Evolutionary conservation across 2,329 filamentous ascomycete genomes (phyloP).

Genomic region (Pestalotiopsis sp.): DNA sequence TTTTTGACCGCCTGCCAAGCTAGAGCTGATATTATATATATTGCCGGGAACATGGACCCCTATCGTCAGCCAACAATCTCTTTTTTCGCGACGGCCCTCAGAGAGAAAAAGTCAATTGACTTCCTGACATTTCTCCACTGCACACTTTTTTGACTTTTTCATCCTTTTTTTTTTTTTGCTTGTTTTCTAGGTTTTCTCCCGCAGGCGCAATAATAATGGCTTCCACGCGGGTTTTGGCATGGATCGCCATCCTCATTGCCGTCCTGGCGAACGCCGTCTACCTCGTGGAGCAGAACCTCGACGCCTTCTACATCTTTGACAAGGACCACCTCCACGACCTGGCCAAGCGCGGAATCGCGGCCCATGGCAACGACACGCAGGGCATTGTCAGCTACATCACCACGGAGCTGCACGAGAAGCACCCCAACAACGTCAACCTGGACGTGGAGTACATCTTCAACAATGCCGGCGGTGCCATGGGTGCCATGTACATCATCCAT

Average conservation of each 20-base stretch:
- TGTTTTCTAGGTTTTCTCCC: neutral
- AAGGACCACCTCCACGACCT: slow-evolving; percentile 70
- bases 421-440: slow-evolving; percentile 62
- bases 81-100: neutral
- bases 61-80: slow-evolving; percentile 1
- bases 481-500: slow-evolving; percentile 87
- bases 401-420: slow-evolving; percentile 60
- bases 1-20: slow-evolving; percentile 5
- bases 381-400: slow-evolving; percentile 72
- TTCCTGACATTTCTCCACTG: neutral
- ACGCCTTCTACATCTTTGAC: slow-evolving; percentile 76
- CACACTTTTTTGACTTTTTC: slow-evolving; percentile 6
- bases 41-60: neutral
- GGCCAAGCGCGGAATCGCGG: slow-evolving; percentile 64
- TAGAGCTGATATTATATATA: neutral
- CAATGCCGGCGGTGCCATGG: slow-evolving; percentile 90
- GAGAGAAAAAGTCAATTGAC: slow-evolving; percentile 1
- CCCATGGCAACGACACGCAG: slow-evolving; percentile 76
- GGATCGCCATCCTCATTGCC: slow-evolving; percentile 16
- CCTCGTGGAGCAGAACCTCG: slow-evolving; percentile 59
- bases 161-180: neutral
- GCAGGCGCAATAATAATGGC: neutral
- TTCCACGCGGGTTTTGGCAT: slow-evolving; percentile 11
- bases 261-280: slow-evolving; percentile 56
- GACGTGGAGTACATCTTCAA: slow-evolving; percentile 89